phyloP scores from a whole-genome alignment of 108 stramenopile species.

The Pseudonitzschia delicatissima region DNA sequence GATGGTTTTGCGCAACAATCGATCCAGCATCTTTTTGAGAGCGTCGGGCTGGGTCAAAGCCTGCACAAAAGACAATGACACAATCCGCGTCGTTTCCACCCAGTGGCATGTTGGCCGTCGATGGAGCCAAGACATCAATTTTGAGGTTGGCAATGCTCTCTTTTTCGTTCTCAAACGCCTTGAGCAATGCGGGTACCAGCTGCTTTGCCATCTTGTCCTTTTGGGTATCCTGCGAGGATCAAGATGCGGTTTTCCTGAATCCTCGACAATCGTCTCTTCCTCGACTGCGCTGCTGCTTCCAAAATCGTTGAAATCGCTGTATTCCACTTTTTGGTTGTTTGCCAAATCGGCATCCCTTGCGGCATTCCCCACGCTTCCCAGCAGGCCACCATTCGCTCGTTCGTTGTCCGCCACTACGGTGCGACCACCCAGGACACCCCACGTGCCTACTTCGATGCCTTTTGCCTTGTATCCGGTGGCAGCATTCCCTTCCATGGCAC shows the following conservation, averaged over 20 bases:
- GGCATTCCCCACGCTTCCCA: constrained; percentile 17
- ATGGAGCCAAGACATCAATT: constrained; percentile 50
- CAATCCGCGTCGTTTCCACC: constrained; percentile 66
- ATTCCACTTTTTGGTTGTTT: background rate
- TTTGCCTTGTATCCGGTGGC: constrained; percentile 15
- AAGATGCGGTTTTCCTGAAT: constrained; percentile 39
- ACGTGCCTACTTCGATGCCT: constrained; percentile 70
- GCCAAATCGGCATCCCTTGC: constrained; percentile 19
- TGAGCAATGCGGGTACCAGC: constrained; percentile 46
- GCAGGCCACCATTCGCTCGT: background rate
- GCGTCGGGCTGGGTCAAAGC: constrained; percentile 37
- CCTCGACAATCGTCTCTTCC: constrained; percentile 2
- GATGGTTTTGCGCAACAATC: constrained; percentile 59
- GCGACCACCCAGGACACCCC: constrained; percentile 55
- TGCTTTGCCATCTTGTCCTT: constrained; percentile 45
- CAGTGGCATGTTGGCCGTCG: constrained; percentile 61
- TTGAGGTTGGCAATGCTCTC: constrained; percentile 44
- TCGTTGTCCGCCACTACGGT: constrained; percentile 36
- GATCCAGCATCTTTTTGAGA: constrained; percentile 52
- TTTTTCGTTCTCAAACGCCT: constrained; percentile 16
- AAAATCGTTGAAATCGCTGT: background rate
- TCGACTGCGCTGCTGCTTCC: background rate
- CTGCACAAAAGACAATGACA: constrained; percentile 60
- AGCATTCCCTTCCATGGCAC: constrained; percentile 28
- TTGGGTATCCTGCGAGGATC: constrained; percentile 45